Evolutionary conservation across 495 filamentous ascomycete genomes (phyloP), one percentile per base, ranked within the genome.

Genomic region (Glonium stellatum): DNA sequence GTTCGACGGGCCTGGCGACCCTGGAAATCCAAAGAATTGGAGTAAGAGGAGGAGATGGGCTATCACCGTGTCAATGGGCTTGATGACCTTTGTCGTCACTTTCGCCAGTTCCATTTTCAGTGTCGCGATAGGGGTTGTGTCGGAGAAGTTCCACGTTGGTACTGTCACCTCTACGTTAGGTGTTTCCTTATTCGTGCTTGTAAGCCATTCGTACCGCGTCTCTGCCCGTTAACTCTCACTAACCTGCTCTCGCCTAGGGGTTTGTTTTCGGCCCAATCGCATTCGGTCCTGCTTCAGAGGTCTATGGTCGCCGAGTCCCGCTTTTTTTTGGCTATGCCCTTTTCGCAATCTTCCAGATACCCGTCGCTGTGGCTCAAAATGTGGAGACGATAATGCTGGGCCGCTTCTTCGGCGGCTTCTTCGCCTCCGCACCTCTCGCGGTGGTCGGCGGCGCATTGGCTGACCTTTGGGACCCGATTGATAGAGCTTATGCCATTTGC

Each of bases 381-480:
- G 53, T 83, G 0, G 59, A 80, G 42, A 82, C 81, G 2, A 78
- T 89, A 61, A 70, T 88, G 55, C 63, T 87, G 54, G 78, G 78
- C 63, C 80, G 85, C 0, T 83, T 89, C 68, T 71, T 89, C 8
- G 69, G 76, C 1, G 86, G 86, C 9, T 69, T 82, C 36, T 85
- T 87, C 62, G 86, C 85, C 18, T 80, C 80, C 56, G 80, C 84
- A 0, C 82, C 86, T 8, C 66, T 89, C 10, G 81, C 86, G 3
- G 77, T 87, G 34, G 79, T 83, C 10, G 81, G 79, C 25, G 87
- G 84, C 54, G 78, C 77, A 31, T 71, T 84, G 59, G 83, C 78
- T 5, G 86, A 90, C 68, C 75, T 88, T 48, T 88, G 79, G 76
- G 71, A 77, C 49, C 79, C 82, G n/a, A 71, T 82, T 19, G 78